Percentiles rank a stretch among this genome's conserved stretches.
Evolutionary conservation across 2,329 filamentous ascomycete genomes (phyloP).

Genomic region (Proliferodiscus dingleyae): DNA sequence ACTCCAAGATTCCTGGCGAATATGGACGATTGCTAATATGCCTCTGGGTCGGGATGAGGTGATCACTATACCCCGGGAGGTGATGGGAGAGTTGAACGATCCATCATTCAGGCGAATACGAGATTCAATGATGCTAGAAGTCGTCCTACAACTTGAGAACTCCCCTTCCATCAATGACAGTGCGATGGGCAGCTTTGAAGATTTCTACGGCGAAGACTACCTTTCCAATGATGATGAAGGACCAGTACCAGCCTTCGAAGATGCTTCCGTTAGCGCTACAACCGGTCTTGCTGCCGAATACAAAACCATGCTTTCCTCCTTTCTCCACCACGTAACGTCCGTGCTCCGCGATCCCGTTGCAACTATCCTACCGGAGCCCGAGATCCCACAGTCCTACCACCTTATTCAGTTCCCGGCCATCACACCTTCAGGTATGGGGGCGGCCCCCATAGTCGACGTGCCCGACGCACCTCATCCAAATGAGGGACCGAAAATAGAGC

Average conservation of each 20-base stretch:
- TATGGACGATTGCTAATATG: constrained; percentile 76
- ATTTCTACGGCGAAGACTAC: constrained; percentile 18
- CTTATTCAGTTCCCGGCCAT: constrained; percentile 39
- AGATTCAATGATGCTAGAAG: constrained; percentile 67
- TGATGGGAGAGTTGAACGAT: constrained; percentile 72
- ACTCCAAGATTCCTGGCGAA: constrained; percentile 53
- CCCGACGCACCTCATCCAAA: constrained; percentile 34
- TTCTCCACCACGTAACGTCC: constrained; percentile 46
- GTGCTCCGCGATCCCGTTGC: constrained; percentile 41
- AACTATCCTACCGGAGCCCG: constrained; percentile 35
- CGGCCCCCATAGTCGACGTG: constrained; percentile 65
- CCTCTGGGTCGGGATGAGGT: constrained; percentile 83
- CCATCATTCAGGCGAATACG: constrained; percentile 77
- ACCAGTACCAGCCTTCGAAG: constrained; percentile 13
- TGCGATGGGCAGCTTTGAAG: constrained; percentile 16
- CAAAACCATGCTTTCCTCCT: constrained; percentile 37
- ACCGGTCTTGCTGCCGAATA: constrained; percentile 29
- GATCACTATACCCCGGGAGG: constrained; percentile 71
- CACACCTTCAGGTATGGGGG: constrained; percentile 49
- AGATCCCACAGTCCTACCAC: constrained; percentile 29
- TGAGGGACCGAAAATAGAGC: constrained; percentile 26
- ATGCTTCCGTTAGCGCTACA: constrained; percentile 7
- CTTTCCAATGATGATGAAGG: constrained; percentile 14
- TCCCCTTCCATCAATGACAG: constrained; percentile 17
- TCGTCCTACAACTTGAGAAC: constrained; percentile 53